Base-by-base conservation (phyloP, 225 moss, liverwort and hornwort genomes). In the Pleurozium schreberi region DNA sequence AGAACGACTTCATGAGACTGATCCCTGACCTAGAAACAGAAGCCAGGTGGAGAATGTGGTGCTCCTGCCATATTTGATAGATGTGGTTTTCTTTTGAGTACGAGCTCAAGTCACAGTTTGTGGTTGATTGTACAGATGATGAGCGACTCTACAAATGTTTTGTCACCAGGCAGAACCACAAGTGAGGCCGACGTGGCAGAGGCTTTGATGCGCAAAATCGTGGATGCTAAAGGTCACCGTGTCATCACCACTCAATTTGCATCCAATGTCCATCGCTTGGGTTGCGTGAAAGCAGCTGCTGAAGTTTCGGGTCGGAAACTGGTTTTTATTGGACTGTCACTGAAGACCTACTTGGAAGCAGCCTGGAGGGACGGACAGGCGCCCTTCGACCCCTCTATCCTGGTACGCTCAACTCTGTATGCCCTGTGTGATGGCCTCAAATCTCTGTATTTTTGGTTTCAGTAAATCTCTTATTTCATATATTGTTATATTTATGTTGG, bases 171-270 rank as follows among this genome's bases (percentile, higher is more conserved):
- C 90, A 90, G 99, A 82, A 99, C 99, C 58, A 94, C 95, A 57
- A 99, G 99, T 83, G 99, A 99, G 93, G 94, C 97, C 4, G 96
- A 99, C 81, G 99, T 99, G 43, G 99, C 97, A 43, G 95, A 97
- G 90, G 97, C 97, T 82, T 90, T 99, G 49, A 95, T 99, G 97
- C 98, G 94, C 53, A 96, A 96, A 70, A 97, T 99, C 75, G 87
- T 92, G 34, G 90, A 92, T 66, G 97, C 99, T 10, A 97, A 96
- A 89, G 99, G 97, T 33, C 96, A 63, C 68, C 95, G 99, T 73
- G 99, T 99, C 64, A 99, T 99, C 69, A 96, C 99, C n/a, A 99
- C 99, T 30, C 99, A 99, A 75, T 99, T 99, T 93, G 99, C 99
- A 67, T 99, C 99, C 53, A 99, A 99, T 83, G 99, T 99, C 75